Evolutionary conservation across 2,329 filamentous ascomycete species (phyloP), one percentile per base, ranked within the genome.

Genomic region (Fusarium liriodendri): DNA sequence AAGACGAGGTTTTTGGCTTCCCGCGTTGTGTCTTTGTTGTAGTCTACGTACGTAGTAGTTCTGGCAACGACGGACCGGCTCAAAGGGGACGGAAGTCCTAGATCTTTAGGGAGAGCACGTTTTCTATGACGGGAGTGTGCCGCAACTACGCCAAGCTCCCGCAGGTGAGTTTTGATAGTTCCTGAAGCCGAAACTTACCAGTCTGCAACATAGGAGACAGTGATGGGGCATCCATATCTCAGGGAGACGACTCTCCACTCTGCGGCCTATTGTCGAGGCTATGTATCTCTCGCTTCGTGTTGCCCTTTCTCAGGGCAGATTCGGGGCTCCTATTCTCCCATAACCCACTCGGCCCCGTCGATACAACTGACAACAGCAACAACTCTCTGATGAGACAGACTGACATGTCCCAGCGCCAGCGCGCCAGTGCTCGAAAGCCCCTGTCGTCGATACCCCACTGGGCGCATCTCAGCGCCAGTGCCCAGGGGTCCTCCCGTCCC

Each of bases 401-500:
- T 77, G 71, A 68, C 71, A 73, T 75, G 63, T 71, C 64, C 69
- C 32, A 58, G 67, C 70, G 67, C 66, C 62, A 50, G 47, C 32
- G 71, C 47, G 54, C 67, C 67, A 64, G 67, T 70, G 64, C 52
- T 60, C 27, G 38, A 60, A 54, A 33, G 42, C 67, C 74, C 75
- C 67, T 61, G 69, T 63, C 52, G 67, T 66, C 55, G 22, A 38
- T 65, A 33, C 70, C 73, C 77, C 76, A 78, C 77, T 67, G 70
- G 74, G 72, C 76, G 75, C 74, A 78, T 77, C 76, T 61, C 75
- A 76, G 67, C 76, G 76, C 76, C 75, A 77, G 65, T 74, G 50
- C 67, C 64, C 75, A 77, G 74, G 69, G 76, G 73, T 74, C 69
- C 64, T 73, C 69, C 76, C 76, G 71, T 72, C 66, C 58, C 67